Base-by-base conservation (phyloP, 179 eudicot species). In the Silene coronaria region DNA sequence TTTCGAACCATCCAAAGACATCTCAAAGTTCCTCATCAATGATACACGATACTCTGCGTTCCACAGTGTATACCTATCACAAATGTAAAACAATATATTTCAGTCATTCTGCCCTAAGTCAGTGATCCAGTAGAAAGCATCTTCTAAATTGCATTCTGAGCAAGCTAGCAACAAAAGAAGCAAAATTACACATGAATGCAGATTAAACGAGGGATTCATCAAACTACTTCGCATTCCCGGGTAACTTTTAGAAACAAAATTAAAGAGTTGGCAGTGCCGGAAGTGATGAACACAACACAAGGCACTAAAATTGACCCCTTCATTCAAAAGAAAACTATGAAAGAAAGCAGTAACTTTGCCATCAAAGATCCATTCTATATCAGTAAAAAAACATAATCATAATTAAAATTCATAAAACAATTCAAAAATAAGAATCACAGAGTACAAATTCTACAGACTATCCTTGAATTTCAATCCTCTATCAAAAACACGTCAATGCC, bases 21-120 rank as follows among this genome's bases (percentile, higher is more conserved):
- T 72, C 67, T 87, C 88, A 58, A 90, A 93, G 32, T 91, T 93
- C 81, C 93, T 88, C 93, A 86, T 85, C 89, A 93, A 74, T 10
- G 88, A 88, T 70, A 93, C 84, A 74, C 97, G 82, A 46, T 91
- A 91, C 85, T 93, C 98, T 0, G 97, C 97, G 73, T 93, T 93
- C 98, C 98, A 93, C 68, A 91, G 67, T 3, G 98, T 91, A 76
- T 93, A 93, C 85, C 97, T 93, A 75, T 67, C 34, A 57, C 16
- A 57, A 32, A 71, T 32, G 26, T 69, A 51, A 70, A n/a, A 16
- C 2, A 42, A 64, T 1, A 11, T 24, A 75, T 0, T 6, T 75
- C 7, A 75, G 70, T 27, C 6, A 38, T 48, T 32, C 46, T 2
- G 46, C 19, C 57, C 26, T 71, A 75, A 57, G 13, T 57, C 36